These are phyloP conservation scores for Chiua virens DNA, from an alignment of 768 basidiomycete genomes.

Conservation along the genomic window DNA sequence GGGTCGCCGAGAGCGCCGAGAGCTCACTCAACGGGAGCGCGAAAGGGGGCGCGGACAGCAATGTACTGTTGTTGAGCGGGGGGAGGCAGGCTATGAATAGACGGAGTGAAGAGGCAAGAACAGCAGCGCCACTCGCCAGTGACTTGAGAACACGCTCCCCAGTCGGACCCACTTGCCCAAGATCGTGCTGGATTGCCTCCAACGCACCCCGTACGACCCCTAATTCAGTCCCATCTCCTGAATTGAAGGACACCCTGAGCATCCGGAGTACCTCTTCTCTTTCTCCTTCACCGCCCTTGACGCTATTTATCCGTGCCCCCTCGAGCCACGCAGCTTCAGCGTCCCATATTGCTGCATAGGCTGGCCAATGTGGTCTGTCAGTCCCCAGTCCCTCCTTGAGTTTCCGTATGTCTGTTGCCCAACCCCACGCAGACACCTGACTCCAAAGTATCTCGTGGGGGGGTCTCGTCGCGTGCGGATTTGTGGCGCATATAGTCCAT, in stretches of 20 bases:
- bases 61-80: constrained; percentile 35
- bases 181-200: constrained; percentile 31
- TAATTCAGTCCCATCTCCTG: constrained; percentile 32
- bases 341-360: constrained; percentile 40
- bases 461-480: constrained; percentile 87
- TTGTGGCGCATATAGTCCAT: constrained; percentile 84
- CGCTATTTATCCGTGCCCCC: constrained; percentile 70
- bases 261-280: constrained; percentile 39
- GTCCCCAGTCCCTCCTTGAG: constrained; percentile 36
- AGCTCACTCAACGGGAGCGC: constrained; percentile 56
- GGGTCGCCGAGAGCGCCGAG: constrained; percentile 49
- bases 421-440: constrained; percentile 74
- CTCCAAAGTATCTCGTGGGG: constrained; percentile 90
- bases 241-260: constrained; percentile 41
- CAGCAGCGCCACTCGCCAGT: constrained; percentile 36
- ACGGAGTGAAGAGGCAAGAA: constrained; percentile 51
- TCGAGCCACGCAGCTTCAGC: constrained; percentile 67
- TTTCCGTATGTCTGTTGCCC: constrained; percentile 59
- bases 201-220: constrained; percentile 39
- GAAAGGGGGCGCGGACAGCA: constrained; percentile 55
- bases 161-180: too few relatives aligned
- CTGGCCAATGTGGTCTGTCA: constrained; percentile 22
- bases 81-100: constrained; percentile 67
- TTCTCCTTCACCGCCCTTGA: constrained; percentile 66
- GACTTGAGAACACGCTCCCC: constrained; percentile 17